phyloP scores from a whole-genome alignment of 345 rosid species.

The Moricandia moricandioides region DNA sequence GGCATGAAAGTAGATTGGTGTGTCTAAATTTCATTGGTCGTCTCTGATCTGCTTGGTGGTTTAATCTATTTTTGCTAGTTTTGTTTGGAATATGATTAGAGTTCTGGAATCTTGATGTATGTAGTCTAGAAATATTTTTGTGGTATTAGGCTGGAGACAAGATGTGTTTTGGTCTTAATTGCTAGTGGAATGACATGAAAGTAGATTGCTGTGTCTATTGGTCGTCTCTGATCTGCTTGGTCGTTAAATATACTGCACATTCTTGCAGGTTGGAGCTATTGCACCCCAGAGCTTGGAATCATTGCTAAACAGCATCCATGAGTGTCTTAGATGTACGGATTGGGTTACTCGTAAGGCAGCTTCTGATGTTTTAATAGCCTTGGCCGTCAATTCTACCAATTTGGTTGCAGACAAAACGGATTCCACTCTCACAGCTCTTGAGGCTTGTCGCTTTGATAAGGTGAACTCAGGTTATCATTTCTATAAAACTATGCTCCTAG shows the following conservation, averaged over 20 bases:
- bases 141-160: neutral
- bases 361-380: constrained; percentile 69
- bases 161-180: neutral
- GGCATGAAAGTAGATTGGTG: neutral
- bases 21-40: neutral
- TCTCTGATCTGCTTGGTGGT: constrained; percentile 12
- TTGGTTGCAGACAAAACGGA: constrained; percentile 64
- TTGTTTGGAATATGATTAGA: neutral
- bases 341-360: constrained; percentile 97
- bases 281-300: constrained; percentile 76
- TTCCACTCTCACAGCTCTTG: constrained; percentile 66
- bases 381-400: constrained; percentile 75
- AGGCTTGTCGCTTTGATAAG: constrained; percentile 93
- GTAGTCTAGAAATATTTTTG: constrained; percentile 1
- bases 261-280: constrained; percentile 80
- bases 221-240: constrained; percentile 7
- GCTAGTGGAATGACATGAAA: neutral
- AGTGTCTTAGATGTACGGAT: constrained; percentile 80
- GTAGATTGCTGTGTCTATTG: neutral
- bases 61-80: neutral
- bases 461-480: constrained; percentile 36
- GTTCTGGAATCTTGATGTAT: neutral
- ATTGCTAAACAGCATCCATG: constrained; percentile 76
- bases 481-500: neutral
- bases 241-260: neutral